A percentile compares a stretch with the other conserved stretches of the same genome.
Conservation (phyloP, 2,329 filamentous ascomycete species). For the Drechslerella stenobrocha region DNA sequence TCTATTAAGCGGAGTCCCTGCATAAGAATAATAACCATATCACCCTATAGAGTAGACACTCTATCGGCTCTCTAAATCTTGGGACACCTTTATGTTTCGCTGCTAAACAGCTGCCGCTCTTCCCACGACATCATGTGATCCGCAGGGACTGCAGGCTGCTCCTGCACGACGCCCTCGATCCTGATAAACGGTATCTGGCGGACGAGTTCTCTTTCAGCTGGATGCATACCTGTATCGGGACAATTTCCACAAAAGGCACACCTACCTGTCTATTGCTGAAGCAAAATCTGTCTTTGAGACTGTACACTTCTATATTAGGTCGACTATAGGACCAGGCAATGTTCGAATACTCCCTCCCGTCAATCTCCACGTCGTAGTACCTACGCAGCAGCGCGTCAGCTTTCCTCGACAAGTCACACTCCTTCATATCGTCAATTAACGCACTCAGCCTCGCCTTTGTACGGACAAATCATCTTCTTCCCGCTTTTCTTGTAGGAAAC, state of each 20-base stretch:
- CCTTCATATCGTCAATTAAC: not conserved
- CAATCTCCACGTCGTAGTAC: constrained; percentile 18
- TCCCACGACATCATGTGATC: constrained; percentile 18
- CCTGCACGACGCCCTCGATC: constrained; percentile 16
- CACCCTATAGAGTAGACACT: no score
- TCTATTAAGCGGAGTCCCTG: no score
- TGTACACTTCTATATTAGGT: constrained; percentile 19
- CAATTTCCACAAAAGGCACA: not conserved
- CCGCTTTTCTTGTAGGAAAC: constrained; percentile 8
- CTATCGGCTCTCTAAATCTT: not conserved
- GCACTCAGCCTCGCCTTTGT: constrained; percentile 40
- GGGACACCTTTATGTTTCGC: constrained; percentile 4
- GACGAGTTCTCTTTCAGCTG: no score
- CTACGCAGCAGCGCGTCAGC: not conserved
- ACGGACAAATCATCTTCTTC: constrained; percentile 27
- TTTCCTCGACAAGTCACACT: not conserved
- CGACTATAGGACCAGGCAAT: constrained; percentile 27
- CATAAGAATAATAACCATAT: no score
- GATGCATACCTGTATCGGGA: no score
- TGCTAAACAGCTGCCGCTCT: constrained; percentile 21
- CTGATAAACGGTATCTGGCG: constrained; percentile 15
- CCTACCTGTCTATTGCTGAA: constrained; percentile 25
- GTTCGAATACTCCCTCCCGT: constrained; percentile 11
- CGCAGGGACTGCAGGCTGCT: constrained; percentile 3
- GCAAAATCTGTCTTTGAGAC: constrained; percentile 36